Conservation (phyloP, 306 rosid genomes). For the Benincasa hispida region DNA sequence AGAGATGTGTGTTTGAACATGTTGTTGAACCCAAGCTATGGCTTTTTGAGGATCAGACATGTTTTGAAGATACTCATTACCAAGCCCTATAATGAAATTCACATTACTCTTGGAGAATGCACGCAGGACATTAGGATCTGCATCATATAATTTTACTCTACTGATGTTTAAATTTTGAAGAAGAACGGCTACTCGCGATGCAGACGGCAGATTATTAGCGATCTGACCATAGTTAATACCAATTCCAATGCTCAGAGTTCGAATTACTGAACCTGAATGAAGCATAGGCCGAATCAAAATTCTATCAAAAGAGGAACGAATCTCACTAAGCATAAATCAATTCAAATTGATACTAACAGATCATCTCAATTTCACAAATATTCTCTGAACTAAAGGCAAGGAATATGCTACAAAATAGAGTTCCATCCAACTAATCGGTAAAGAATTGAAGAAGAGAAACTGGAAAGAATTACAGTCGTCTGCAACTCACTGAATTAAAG, state of each 20-base stretch:
- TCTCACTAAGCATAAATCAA: neutral
- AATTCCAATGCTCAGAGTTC: slow-evolving; percentile 30
- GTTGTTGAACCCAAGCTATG: slow-evolving; percentile 48
- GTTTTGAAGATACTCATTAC: slow-evolving; percentile 42
- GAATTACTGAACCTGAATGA: slow-evolving; percentile 30
- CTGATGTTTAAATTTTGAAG: slow-evolving; percentile 48
- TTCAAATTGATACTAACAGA: neutral
- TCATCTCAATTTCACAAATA: neutral
- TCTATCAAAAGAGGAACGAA: neutral
- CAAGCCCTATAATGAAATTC: slow-evolving; percentile 59
- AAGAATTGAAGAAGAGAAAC: neutral
- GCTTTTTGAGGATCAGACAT: slow-evolving; percentile 51
- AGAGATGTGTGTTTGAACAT: slow-evolving; percentile 42
- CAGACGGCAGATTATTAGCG: slow-evolving; percentile 70
- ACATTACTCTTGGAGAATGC: slow-evolving; percentile 58
- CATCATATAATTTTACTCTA: slow-evolving; percentile 75
- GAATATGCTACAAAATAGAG: neutral
- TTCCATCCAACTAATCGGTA: neutral
- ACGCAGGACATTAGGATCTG: slow-evolving; percentile 66
- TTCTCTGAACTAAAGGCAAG: neutral
- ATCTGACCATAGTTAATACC: slow-evolving; percentile 91
- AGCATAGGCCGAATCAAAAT: slow-evolving; percentile 1
- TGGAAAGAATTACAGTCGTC: neutral
- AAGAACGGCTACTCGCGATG: slow-evolving; percentile 38
- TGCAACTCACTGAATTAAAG: neutral